Base-by-base conservation (phyloP, 345 rosid genomes). In the Gossypium turneri region DNA sequence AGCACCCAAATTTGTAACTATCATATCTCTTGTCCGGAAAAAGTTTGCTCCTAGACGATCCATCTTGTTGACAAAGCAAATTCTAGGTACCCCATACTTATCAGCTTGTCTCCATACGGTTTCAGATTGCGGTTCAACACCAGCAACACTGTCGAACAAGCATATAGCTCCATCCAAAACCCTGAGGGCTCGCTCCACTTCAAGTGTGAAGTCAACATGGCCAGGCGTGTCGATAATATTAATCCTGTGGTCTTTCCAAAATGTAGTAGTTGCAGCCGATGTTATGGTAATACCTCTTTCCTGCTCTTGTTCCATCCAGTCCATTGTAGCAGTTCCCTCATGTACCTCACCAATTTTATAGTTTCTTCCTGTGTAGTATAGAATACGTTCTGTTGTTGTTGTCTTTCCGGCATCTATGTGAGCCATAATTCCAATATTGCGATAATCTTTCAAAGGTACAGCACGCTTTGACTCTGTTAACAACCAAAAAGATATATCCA, bases 101-200 rank as follows among this genome's bases (percentile, higher is more conserved):
- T 94, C 99, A 81, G 99, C 99, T 81, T 94, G 98, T 84, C 98
- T 91, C 99, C 99, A 94, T 62, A 94, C 99, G 45, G 99, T 94
- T 80, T 94, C 99, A 1, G 98, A 94, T 86, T 94, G 99, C 27
- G 99, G 99, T 81, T 94, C 99, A 60, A 94, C 99, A 9, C 99
- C 98, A 76, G 98, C 99, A 79, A 94, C 99, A 82, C 99, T 94
- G 79, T 94, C 99, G 29, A 94, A 94, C 83, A 94, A 83, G 81
- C 98, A 94, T 66, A 94, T 92, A 57, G 98, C 98, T 72, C 98
- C 97, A 78, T 94, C 99, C 58, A 94, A 85, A 70, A 94, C 99
- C 76, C 98, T 84, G 10, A 94, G 94, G 56, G 99, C 99, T 60
- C 98, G 91, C 73, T 94, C 99, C 45, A 94, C 99, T 79, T 94